Evolutionary conservation across 345 rosid species (phyloP).

Genomic region (Corchorus capsularis): DNA sequence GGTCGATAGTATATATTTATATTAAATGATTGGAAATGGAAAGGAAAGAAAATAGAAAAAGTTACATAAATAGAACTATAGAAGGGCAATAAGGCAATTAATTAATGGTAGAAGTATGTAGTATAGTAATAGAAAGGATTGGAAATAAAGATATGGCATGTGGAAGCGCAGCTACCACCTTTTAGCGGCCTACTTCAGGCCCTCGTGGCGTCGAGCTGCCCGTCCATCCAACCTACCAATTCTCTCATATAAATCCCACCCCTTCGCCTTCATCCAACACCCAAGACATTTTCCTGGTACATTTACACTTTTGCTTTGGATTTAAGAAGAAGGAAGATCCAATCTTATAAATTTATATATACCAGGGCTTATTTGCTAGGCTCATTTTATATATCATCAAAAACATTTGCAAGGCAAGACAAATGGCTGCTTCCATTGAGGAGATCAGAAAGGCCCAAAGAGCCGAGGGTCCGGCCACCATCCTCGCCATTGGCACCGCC

Average conservation of each 20-base stretch:
- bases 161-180: conserved; percentile 13
- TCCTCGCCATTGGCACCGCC: conserved; percentile 70
- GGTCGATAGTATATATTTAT: too few relatives aligned
- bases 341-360: too few relatives aligned
- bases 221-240: conserved; percentile 51
- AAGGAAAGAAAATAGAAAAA: too few relatives aligned
- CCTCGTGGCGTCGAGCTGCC: conserved; percentile 56
- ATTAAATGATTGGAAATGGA: too few relatives aligned
- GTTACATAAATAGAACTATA: too few relatives aligned
- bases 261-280: too few relatives aligned
- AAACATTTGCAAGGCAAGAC: too few relatives aligned
- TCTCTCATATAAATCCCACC: conserved; percentile 15
- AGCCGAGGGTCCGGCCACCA: conserved; percentile 60
- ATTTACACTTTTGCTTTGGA: too few relatives aligned
- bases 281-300: neutral
- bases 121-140: neutral
- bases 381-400: too few relatives aligned
- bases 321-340: too few relatives aligned
- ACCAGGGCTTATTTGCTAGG: too few relatives aligned
- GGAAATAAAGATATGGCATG: neutral
- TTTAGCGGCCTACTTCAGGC: conserved; percentile 17
- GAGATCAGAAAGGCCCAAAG: conserved; percentile 62
- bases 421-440: conserved; percentile 38
- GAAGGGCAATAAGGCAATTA: too few relatives aligned
- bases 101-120: neutral